Evolutionary conservation across 1,139 yeast species (phyloP).

Genomic region (Lodderomyces metapsilosis): DNA sequence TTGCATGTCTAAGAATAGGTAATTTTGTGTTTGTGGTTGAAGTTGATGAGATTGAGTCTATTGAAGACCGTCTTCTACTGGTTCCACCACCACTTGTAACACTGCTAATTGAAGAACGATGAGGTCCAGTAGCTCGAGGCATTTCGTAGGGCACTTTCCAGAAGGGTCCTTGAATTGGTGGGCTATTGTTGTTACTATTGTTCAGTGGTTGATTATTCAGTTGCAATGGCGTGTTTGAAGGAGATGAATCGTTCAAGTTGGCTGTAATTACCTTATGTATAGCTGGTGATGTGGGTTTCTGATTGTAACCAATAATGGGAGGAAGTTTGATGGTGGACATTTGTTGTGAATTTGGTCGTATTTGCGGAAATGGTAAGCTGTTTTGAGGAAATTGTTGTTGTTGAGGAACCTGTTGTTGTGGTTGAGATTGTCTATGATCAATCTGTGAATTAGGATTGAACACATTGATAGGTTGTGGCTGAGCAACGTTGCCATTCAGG

Average conservation of each 20-base stretch:
- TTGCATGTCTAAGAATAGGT: conserved; percentile 29
- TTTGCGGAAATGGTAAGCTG: conserved; percentile 9
- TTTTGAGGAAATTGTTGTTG: conserved; percentile 12
- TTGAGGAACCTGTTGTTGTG: conserved; percentile 6
- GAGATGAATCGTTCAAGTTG: conserved; percentile 15
- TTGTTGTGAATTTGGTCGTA: conserved; percentile 10
- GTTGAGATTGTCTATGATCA: conserved; percentile 3
- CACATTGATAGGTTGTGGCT: not conserved
- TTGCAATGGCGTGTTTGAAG: conserved; percentile 22
- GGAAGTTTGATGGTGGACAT: conserved; percentile 6
- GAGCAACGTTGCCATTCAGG: conserved; percentile 1
- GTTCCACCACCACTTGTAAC: conserved; percentile 16
- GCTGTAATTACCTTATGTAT: conserved; percentile 13
- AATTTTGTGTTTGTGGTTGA: conserved; percentile 34
- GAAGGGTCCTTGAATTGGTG: conserved; percentile 47
- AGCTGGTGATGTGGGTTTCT: conserved; percentile 9
- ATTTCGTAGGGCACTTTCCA: conserved; percentile 54
- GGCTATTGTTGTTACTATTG: conserved; percentile 21
- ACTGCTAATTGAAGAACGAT: conserved; percentile 32
- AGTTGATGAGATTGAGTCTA: conserved; percentile 20
- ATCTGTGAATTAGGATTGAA: not conserved
- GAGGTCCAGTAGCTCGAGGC: conserved; percentile 28
- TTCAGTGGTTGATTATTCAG: conserved; percentile 11
- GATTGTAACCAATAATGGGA: conserved; percentile 2
- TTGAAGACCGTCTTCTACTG: conserved; percentile 14